Conservation (phyloP, 345 rosid genomes). For the Hypericum androsaemum region DNA sequence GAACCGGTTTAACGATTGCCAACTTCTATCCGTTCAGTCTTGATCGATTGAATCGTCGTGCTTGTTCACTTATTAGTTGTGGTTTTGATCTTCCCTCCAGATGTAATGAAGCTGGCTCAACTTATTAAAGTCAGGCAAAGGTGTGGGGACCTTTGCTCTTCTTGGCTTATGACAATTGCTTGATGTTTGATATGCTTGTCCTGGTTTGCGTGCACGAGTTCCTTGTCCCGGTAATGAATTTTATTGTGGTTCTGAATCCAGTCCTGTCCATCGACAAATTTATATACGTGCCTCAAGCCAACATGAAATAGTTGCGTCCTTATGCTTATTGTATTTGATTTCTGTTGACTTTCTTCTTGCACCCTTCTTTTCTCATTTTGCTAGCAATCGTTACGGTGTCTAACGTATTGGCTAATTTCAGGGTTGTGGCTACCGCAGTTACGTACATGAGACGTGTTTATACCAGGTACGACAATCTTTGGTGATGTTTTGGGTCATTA, state of each 20-base stretch:
- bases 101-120: slow-evolving; percentile 72
- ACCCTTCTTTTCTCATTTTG: no score
- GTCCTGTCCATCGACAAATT: no score
- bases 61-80: slow-evolving; percentile 4
- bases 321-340: no score
- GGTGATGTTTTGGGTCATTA: not conserved
- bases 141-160: slow-evolving; percentile 34
- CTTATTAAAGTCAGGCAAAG: slow-evolving; percentile 87
- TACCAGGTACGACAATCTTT: slow-evolving; percentile 40
- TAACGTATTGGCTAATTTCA: slow-evolving; percentile 27
- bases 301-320: no score
- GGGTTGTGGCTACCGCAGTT: slow-evolving; percentile 90
- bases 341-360: no score
- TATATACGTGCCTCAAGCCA: no score
- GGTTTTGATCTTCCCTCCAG: slow-evolving; percentile 30
- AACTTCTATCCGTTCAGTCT: no score
- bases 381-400: not conserved
- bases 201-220: no score
- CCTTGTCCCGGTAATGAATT: no score
- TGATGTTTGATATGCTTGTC: no score
- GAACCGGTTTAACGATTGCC: no score
- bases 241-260: no score
- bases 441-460: slow-evolving; percentile 95
- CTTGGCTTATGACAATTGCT: not conserved
- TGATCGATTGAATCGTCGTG: not conserved